phyloP scores from a whole-genome alignment of 495 filamentous ascomycete genomes.

The Penicillium herquei region DNA sequence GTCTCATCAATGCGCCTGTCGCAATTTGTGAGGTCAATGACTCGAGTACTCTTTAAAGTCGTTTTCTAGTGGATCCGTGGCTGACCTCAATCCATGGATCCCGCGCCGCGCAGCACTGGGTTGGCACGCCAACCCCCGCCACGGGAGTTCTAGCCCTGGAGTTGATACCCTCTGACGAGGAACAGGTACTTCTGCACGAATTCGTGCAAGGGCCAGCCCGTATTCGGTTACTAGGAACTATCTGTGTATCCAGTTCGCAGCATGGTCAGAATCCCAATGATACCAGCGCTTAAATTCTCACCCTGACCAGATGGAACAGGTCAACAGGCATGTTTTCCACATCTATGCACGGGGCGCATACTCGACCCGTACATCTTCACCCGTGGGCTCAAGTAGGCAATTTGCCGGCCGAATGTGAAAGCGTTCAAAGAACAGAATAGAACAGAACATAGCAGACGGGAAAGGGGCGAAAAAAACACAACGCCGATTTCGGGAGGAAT shows the following conservation, averaged over 20 bases:
- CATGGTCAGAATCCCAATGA: not conserved
- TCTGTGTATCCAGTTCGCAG: slow-evolving; percentile 10
- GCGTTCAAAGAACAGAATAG: no score
- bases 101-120: not conserved
- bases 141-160: not conserved
- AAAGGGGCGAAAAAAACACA: not conserved
- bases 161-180: no score
- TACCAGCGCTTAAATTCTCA: slow-evolving; percentile 1
- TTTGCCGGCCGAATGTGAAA: no score
- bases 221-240: not conserved
- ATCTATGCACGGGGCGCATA: not conserved
- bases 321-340: not conserved
- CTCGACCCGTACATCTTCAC: no score
- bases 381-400: no score
- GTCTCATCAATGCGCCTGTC: not conserved
- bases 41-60: not conserved
- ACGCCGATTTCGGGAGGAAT: not conserved
- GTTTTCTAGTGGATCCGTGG: slow-evolving; percentile 3
- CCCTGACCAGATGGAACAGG: not conserved
- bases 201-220: no score
- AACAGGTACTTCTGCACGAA: no score
- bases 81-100: slow-evolving; percentile 3
- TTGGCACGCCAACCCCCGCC: slow-evolving; percentile 10
- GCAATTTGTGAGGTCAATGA: not conserved
- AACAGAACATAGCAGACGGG: no score